Conservation (phyloP, 2,329 filamentous ascomycete species). For the Aschersonia sp. region DNA sequence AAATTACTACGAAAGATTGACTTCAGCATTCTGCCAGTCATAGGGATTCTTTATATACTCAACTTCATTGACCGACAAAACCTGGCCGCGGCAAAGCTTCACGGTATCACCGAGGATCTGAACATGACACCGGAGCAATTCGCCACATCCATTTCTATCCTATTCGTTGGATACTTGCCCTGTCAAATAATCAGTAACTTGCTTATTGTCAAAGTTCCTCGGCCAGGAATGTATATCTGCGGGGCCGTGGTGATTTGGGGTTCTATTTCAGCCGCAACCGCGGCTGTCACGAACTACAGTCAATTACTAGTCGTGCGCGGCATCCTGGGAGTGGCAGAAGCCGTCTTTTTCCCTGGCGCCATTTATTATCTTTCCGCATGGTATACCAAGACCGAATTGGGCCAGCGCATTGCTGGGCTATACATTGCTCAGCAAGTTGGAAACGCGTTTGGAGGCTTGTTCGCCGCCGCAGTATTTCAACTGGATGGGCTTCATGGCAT, state of each 20-base stretch:
- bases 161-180: conserved; percentile 33
- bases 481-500: conserved; percentile 44
- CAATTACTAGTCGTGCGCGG: conserved; percentile 21
- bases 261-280: conserved; percentile 18
- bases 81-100: conserved; percentile 3
- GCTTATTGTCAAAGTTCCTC: conserved; percentile 29
- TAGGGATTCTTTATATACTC: conserved; percentile 15
- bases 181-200: conserved; percentile 37
- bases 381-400: conserved; percentile 56
- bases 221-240: conserved; percentile 9
- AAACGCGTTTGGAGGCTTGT: conserved; percentile 55
- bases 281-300: conserved; percentile 23
- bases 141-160: conserved; percentile 15
- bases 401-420: conserved; percentile 46
- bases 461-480: conserved; percentile 47
- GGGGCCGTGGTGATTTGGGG: conserved; percentile 11
- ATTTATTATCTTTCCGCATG: conserved; percentile 49
- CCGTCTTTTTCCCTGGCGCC: conserved; percentile 35
- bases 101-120: conserved; percentile 31
- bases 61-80: conserved; percentile 34
- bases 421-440: conserved; percentile 56
- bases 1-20: conserved; percentile 14
- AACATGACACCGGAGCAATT: conserved; percentile 21
- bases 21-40: conserved; percentile 14
- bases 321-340: conserved; percentile 22